Conservation (phyloP, 1,284 basidiomycete genomes). For the Porogramme epimiltina region DNA sequence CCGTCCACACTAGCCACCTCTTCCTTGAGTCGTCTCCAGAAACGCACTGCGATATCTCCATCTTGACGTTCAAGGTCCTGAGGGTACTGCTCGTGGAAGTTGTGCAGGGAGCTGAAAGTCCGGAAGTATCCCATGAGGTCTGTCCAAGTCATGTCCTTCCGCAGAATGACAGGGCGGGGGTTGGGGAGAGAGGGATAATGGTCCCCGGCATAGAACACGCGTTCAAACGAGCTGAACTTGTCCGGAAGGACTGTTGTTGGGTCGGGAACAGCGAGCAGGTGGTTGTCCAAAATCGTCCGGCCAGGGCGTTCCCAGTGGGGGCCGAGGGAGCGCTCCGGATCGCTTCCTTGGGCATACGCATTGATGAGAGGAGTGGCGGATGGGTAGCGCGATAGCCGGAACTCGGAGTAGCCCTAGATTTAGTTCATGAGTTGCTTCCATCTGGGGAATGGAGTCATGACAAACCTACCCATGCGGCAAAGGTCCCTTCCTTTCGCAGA, state of each 20-base stretch:
- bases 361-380: constrained; percentile 60
- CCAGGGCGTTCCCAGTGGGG: constrained; percentile 84
- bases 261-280: constrained; percentile 70
- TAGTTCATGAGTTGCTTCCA: neutral
- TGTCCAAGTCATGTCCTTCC: constrained; percentile 62
- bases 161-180: constrained; percentile 57
- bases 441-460: neutral
- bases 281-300: constrained; percentile 71
- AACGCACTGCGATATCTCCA: constrained; percentile 67
- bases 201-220: constrained; percentile 58
- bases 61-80: constrained; percentile 49
- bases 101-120: constrained; percentile 75
- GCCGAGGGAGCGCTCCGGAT: constrained; percentile 60
- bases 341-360: constrained; percentile 58
- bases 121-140: constrained; percentile 70
- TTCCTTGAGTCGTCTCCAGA: constrained; percentile 53
- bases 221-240: constrained; percentile 43
- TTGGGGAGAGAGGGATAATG: constrained; percentile 47
- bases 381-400: constrained; percentile 66
- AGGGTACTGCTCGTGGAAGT: constrained; percentile 67
- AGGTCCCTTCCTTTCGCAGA: constrained; percentile 67
- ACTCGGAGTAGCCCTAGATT: constrained; percentile 75
- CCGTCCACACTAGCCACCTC: constrained; percentile 42
- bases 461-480: constrained; percentile 74
- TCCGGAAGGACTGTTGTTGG: constrained; percentile 42